Conservation (phyloP, 257 asterid genomes). For the Salvia miltiorrhiza region DNA sequence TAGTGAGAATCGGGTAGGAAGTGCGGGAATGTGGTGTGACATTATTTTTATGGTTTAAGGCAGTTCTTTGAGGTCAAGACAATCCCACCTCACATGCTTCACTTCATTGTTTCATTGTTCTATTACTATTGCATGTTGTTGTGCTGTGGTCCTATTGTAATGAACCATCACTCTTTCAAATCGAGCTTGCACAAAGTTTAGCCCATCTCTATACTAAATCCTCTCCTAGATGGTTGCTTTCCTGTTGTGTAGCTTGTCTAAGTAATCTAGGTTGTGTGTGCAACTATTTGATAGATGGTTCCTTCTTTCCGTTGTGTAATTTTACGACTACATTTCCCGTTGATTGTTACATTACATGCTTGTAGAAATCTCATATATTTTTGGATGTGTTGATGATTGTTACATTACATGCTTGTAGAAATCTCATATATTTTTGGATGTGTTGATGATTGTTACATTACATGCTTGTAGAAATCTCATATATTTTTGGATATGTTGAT, state of each 20-base stretch:
- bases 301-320: too few species aligned
- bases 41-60: neutral
- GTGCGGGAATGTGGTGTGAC: neutral
- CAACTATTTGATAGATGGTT: too few species aligned
- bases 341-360: too few species aligned
- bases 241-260: neutral
- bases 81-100: neutral
- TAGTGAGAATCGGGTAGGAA: neutral
- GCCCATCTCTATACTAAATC: neutral
- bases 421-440: too few species aligned
- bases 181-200: neutral
- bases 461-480: neutral
- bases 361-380: too few species aligned
- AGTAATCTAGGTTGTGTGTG: too few species aligned
- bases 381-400: too few species aligned
- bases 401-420: too few species aligned
- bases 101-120: neutral
- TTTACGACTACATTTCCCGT: too few species aligned
- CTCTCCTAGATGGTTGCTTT: neutral
- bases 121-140: neutral
- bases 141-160: neutral
- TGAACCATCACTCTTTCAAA: neutral
- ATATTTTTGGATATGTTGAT: too few species aligned
- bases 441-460: too few species aligned
- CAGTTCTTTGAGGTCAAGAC: neutral